These are phyloP conservation scores for Cladochytrium replicatum DNA, from an alignment of 192 early-diverging fungal genomes.

Conservation along the genomic window DNA sequence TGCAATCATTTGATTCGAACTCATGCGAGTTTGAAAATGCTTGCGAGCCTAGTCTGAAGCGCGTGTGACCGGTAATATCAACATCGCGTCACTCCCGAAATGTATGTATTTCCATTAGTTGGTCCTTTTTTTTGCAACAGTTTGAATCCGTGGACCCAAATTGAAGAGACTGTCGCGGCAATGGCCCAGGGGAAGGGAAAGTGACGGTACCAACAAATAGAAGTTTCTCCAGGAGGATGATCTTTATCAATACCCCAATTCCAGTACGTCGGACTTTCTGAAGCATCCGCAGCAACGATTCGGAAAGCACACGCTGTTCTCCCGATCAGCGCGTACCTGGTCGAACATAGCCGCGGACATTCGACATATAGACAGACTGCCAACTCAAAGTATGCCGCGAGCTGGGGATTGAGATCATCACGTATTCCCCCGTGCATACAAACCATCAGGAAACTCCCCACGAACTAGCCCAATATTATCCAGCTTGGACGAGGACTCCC, in stretches of 20 bases:
- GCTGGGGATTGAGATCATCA: conserved; percentile 42
- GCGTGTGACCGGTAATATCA: conserved; percentile 58
- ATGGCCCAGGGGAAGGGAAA: conserved; percentile 60
- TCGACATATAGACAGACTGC: conserved; percentile 55
- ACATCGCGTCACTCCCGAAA: conserved; percentile 45
- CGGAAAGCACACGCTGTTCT: conserved; percentile 55
- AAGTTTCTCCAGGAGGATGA: too few species aligned
- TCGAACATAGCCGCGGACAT: conserved; percentile 40
- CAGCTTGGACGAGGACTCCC: conserved; percentile 51
- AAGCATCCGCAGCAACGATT: conserved; percentile 47
- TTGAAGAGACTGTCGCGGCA: conserved; percentile 51
- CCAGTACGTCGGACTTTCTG: conserved; percentile 46
- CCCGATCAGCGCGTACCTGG: conserved; percentile 49
- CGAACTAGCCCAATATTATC: conserved; percentile 52
- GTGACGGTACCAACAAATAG: too few species aligned
- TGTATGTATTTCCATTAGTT: conserved; percentile 23
- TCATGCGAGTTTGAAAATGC: conserved; percentile 40
- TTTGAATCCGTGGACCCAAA: conserved; percentile 40
- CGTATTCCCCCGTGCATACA: conserved; percentile 56
- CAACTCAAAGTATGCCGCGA: conserved; percentile 58
- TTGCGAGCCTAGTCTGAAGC: conserved; percentile 28
- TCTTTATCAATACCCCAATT: too few species aligned
- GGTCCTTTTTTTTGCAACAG: too few species aligned
- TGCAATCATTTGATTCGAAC: conserved; percentile 21
- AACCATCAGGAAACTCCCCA: background rate